phyloP scores from a whole-genome alignment of 1,139 yeast species.

The Candida mesenterica region DNA sequence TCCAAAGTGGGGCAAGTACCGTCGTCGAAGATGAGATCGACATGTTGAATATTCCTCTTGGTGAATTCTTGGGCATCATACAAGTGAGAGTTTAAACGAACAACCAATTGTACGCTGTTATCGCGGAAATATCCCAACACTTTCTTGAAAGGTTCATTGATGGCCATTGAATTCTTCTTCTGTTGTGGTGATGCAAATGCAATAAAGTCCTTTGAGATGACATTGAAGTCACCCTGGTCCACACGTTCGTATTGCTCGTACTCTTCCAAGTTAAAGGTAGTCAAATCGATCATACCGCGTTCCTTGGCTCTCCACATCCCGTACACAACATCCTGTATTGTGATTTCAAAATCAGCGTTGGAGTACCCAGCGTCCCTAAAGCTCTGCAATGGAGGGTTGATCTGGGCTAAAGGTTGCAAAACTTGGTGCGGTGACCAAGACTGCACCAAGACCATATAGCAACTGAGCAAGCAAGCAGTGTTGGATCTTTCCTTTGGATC shows the following conservation, averaged over 20 bases:
- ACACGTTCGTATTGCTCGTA: conserved; percentile 93
- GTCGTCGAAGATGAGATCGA: conserved; percentile 95
- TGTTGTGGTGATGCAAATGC: conserved; percentile 98
- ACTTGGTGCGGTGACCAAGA: conserved; percentile 99
- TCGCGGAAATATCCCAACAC: conserved; percentile 74
- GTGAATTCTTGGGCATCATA: conserved; percentile 85
- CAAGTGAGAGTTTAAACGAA: conserved; percentile 85
- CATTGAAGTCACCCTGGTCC: conserved; percentile 95
- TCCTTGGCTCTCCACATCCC: conserved; percentile 99
- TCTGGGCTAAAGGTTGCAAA: conserved; percentile 87
- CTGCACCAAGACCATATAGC: conserved; percentile 93
- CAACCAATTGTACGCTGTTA: conserved; percentile 82
- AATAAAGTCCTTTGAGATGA: conserved; percentile 86
- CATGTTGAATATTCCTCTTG: conserved; percentile 78
- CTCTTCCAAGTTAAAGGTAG: conserved; percentile 86
- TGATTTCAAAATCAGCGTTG: conserved; percentile 87
- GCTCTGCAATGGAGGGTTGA: conserved; percentile 90
- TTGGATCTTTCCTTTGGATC: conserved; percentile 83
- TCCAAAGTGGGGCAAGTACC: conserved; percentile 97
- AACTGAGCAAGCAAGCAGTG: conserved; percentile 90
- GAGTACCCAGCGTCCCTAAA: conserved; percentile 98
- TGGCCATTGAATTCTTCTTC: conserved; percentile 41
- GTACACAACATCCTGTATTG: conserved; percentile 92
- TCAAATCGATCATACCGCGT: conserved; percentile 80
- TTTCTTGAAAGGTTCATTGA: conserved; percentile 74